Base-by-base conservation (phyloP, 306 rosid genomes). In the Rubus parviflorus region DNA sequence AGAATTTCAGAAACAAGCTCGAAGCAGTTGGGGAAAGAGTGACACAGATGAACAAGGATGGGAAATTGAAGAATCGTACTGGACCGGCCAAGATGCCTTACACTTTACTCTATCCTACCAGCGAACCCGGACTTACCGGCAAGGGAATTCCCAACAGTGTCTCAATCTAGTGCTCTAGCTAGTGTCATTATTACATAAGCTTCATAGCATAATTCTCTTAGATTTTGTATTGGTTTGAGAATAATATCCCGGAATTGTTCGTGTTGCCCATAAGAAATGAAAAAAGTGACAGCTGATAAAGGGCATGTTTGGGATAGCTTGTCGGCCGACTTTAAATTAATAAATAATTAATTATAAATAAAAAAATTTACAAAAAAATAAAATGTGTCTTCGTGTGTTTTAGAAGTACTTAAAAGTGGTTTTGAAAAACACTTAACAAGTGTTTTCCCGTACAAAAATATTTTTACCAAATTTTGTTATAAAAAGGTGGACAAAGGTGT, bases 131-230 rank as follows among this genome's bases (percentile, higher is more conserved):
- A 48, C 84, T 92, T 4, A 90, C 92, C 30, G 86, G 86, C 20
- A 84, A 86, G 77, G 96, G 97, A 72, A 87, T 92, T 76, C 96
- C 96, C 48, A 92, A 90, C 42, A 92, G 90, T 16, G 86, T 92
- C 72, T 89, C 91, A 16, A 87, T 87, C 45, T 87, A 62, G 61
- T 37, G 67, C 56, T 30, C 45, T 38, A 19, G 45, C 11, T 65
- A 64, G 70, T 8, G 70, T 40, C 48, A 19, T 65, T 40, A 40
- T 40, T 17, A 35, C 43, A 13, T 14, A 30, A 61, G 43, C 14
- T 61, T 61, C 42, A 25, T 14, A 30, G 67, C 67, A 61, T 61
- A n/a, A 14, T 35, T 61, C 4, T 61, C 20, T 35, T 62, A 14
- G 43, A 15, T 62, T 35, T 35, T 30, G 41, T 9, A 35, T 12